Percentiles rank a stretch among this genome's conserved stretches.
phyloP scores from a whole-genome alignment of 305 asterid species.

The Caryopteris hybrid region DNA sequence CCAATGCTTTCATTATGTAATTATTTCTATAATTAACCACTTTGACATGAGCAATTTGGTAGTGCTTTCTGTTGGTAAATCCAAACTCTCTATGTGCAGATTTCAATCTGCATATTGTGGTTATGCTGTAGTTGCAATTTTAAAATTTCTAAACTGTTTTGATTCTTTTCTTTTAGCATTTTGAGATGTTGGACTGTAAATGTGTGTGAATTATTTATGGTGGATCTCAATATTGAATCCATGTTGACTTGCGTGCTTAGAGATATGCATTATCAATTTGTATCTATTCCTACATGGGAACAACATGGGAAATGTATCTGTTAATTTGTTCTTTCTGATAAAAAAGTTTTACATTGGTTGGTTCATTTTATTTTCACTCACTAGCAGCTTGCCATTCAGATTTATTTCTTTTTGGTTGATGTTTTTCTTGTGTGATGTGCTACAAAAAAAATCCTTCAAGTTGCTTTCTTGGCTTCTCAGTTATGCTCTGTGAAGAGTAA shows the following conservation, averaged over 20 bases:
- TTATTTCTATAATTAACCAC: not conserved
- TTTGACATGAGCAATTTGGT: not conserved
- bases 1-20: too few relatives aligned
- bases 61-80: not conserved
- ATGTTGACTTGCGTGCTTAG: not conserved
- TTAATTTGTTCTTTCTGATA: too few relatives aligned
- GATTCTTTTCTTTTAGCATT: not conserved
- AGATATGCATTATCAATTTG: not conserved
- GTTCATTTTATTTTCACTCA: too few relatives aligned
- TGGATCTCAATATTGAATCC: too few relatives aligned
- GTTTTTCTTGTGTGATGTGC: too few relatives aligned
- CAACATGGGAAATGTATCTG: too few relatives aligned
- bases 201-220: not conserved
- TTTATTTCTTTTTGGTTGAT: too few relatives aligned
- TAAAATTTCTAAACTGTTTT: not conserved
- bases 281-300: too few relatives aligned
- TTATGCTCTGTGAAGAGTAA: not conserved
- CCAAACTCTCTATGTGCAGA: not conserved
- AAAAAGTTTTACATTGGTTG: too few relatives aligned
- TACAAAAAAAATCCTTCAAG: too few relatives aligned
- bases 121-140: not conserved
- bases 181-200: not conserved
- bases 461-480: not conserved
- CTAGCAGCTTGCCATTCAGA: too few relatives aligned
- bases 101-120: slow-evolving; percentile 1